Evolutionary conservation across 139 green algal species (phyloP).

Genomic region (Monoraphidium neglectum): DNA sequence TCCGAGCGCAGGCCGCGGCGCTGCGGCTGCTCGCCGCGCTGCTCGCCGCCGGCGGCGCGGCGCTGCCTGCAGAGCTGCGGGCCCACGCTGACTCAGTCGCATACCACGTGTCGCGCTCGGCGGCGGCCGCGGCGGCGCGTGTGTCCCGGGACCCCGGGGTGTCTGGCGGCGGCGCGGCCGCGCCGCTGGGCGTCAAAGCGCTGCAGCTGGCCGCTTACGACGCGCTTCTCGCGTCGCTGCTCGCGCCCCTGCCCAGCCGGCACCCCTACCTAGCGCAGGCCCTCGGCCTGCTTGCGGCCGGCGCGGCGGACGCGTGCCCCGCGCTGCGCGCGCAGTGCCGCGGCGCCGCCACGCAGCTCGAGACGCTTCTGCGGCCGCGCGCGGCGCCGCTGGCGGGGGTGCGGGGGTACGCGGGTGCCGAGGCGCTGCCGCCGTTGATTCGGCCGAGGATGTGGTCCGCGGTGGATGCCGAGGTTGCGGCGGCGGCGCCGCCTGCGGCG

Average conservation of each 20-base stretch:
- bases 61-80: conserved; percentile 34
- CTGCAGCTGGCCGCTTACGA: conserved; percentile 44
- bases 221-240: conserved; percentile 55
- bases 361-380: conserved; percentile 53
- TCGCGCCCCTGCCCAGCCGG: conserved; percentile 40
- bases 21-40: conserved; percentile 31
- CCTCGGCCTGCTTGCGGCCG: conserved; percentile 40
- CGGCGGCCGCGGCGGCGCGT: conserved; percentile 19
- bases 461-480: conserved; percentile 15
- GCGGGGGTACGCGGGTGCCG: conserved; percentile 5
- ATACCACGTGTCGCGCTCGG: conserved; percentile 42
- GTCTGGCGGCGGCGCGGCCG: background rate
- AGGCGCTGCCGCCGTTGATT: conserved; percentile 14
- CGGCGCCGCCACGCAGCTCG: conserved; percentile 19
- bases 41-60: conserved; percentile 19
- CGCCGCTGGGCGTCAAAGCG: background rate
- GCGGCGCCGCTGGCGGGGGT: background rate
- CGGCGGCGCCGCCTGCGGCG: background rate
- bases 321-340: conserved; percentile 25
- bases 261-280: conserved; percentile 50
- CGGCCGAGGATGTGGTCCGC: conserved; percentile 42
- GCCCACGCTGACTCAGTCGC: conserved; percentile 48
- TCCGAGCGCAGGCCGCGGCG: conserved; percentile 15
- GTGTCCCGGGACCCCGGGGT: conserved; percentile 25
- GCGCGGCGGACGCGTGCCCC: background rate